Conservation (phyloP, 2,329 filamentous ascomycete species). For the Cytospora piceae region DNA sequence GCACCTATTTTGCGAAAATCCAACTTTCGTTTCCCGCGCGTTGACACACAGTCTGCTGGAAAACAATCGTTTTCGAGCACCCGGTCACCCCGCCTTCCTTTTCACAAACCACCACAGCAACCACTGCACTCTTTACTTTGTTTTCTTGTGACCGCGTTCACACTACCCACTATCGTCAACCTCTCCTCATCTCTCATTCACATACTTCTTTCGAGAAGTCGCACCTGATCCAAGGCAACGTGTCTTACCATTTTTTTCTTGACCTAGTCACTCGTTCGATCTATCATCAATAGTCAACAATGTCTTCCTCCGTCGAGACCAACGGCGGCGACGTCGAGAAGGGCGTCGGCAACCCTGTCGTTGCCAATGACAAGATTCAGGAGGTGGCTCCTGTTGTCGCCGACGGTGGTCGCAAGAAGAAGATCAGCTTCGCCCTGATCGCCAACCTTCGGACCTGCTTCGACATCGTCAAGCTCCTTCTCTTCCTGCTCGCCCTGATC, state of each 20-base stretch:
- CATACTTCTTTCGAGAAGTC: neutral
- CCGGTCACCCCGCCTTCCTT: neutral
- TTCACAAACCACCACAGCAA: neutral
- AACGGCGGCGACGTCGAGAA: conserved; percentile 11
- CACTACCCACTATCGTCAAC: neutral
- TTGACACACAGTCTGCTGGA: conserved; percentile 12
- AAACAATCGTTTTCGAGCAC: conserved; percentile 11
- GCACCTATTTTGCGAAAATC: neutral
- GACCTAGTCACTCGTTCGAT: conserved; percentile 15
- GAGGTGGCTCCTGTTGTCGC: neutral
- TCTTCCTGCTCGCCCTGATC: conserved; percentile 15
- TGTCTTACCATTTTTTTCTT: conserved; percentile 9
- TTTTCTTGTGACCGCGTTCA: neutral
- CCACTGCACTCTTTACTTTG: conserved; percentile 21
- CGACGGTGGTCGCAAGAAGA: conserved; percentile 3
- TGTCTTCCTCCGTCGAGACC: conserved; percentile 2
- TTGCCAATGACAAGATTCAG: conserved; percentile 1
- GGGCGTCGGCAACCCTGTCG: neutral
- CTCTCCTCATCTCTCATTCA: neutral
- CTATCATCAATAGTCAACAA: conserved; percentile 9
- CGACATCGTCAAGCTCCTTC: conserved; percentile 11
- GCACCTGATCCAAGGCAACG: neutral
- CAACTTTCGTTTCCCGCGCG: conserved; percentile 14
- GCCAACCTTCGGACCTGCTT: conserved; percentile 9
- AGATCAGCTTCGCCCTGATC: conserved; percentile 3